A percentile compares a stretch with the other conserved stretches of the same genome.
Evolutionary conservation across 768 basidiomycete genomes (phyloP).

Genomic region (Panaeolus papilionaceus): DNA sequence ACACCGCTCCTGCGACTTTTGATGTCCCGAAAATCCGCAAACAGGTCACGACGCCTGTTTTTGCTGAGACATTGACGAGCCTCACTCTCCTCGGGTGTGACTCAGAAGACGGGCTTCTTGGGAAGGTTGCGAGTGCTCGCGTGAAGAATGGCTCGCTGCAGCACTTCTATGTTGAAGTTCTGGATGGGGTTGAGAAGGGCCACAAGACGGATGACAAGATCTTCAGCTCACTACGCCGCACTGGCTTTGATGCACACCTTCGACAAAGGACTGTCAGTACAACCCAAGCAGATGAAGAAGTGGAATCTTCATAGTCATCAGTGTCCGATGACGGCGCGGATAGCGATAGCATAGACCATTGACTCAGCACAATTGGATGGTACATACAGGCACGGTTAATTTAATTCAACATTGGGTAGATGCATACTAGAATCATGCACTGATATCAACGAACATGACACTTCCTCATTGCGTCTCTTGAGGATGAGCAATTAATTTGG

Average conservation of each 20-base stretch:
- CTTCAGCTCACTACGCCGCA: neutral
- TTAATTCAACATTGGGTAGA: too few relatives aligned
- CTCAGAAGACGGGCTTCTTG: neutral
- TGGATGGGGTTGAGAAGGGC: neutral
- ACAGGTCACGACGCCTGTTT: neutral
- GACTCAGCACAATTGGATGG: too few relatives aligned
- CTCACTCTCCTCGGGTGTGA: slow-evolving; percentile 1
- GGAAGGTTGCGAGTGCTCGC: neutral
- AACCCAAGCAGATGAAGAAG: neutral
- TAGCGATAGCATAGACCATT: too few relatives aligned
- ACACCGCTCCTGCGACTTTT: neutral
- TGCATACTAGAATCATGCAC: too few relatives aligned
- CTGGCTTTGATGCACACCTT: neutral
- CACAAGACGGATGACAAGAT: neutral
- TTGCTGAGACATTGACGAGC: neutral
- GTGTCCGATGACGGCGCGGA: neutral
- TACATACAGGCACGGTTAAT: too few relatives aligned
- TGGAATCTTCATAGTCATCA: neutral
- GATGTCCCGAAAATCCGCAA: neutral
- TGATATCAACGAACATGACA: neutral
- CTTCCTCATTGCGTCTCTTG: slow-evolving; percentile 39
- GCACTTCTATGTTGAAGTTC: neutral
- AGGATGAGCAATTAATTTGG: slow-evolving; percentile 51
- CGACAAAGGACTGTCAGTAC: neutral
- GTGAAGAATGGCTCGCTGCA: neutral